Conservation (phyloP, 441 rosid species). For the Bruguiera hainesii region DNA sequence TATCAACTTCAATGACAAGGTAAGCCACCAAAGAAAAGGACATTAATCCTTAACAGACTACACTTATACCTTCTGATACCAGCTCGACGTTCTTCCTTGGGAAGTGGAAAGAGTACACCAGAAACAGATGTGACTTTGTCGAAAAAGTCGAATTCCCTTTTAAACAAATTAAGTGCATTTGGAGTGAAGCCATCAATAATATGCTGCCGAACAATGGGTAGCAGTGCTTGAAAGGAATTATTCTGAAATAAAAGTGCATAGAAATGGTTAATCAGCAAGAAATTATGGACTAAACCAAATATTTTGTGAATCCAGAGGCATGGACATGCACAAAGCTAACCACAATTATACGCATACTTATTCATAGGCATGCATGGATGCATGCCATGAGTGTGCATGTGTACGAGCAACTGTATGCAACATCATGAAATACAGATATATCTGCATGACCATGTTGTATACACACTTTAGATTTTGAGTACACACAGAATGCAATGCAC, state of each 20-base stretch:
- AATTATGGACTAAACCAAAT: not conserved
- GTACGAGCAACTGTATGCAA: no score
- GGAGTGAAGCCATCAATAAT: conserved; percentile 82
- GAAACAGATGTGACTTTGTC: conserved; percentile 95
- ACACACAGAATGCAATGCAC: no score
- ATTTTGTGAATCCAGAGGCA: conserved; percentile 3
- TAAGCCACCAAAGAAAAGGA: conserved; percentile 10
- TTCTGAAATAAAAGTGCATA: conserved; percentile 48
- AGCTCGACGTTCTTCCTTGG: conserved; percentile 97
- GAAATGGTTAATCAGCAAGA: conserved; percentile 18
- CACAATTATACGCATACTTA: not conserved
- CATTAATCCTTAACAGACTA: conserved; percentile 8
- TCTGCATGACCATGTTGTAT: no score
- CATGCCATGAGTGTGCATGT: no score
- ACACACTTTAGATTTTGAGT: no score
- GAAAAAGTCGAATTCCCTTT: conserved; percentile 90
- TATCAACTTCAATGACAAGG: conserved; percentile 21
- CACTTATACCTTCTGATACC: conserved; percentile 76
- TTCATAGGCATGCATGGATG: not conserved
- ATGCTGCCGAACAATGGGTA: conserved; percentile 78
- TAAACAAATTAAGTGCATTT: conserved; percentile 74
- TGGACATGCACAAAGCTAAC: not conserved
- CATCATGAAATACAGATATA: no score
- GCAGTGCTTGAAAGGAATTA: conserved; percentile 61
- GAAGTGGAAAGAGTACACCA: conserved; percentile 67